Evolutionary conservation across 495 filamentous ascomycete species (phyloP), one percentile per base, ranked within the genome.

Genomic region (Annulohypoxylon bovei): DNA sequence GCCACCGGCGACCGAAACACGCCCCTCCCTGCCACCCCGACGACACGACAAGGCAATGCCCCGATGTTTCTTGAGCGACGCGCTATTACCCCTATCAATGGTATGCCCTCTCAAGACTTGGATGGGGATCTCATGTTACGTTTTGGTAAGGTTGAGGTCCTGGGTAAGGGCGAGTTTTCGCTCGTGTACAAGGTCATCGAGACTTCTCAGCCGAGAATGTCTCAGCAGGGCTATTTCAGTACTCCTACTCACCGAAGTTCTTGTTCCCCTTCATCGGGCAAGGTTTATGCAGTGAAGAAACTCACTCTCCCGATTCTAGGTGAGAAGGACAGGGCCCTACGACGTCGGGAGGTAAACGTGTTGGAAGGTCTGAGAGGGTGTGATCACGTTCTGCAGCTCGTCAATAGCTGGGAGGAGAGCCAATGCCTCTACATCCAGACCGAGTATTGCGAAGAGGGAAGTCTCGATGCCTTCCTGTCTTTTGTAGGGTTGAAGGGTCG

Each of bases 261-360:
- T 81, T 87, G 79, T 73, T 80, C 68, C 20, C 56, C 67, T 23
- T 76, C 74, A 20, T 65, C 67, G 11, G 46, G 86, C 54, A 82
- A 87, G 40, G 89, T 94, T 0, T 99, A 89, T 85, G 96, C 94
- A 3, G 93, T 99, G 25, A 99, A 99, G 84, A 98, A 95, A 80
- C 88, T 92, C 40, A 92, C 90, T 70, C 84, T 92, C n/a, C 89
- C 91, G 12, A 92, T 90, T 72, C 80, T 86, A 65, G 92, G 95
- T 28, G 78, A 82, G 35, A 88, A 86, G 70, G 94, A 96, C 77
- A 90, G 93, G 35, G 84, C 90, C 70, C 82, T 88, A 18, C 94
- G 92, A 74, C 85, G 96, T 70, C 87, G 90, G 25, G 95, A 99
- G 77, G 94, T 95, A 5, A 78, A 85, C 18, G 88, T 94, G 22